Percentiles rank a stretch among this genome's conserved stretches.
phyloP scores from a whole-genome alignment of 371 early-diverging fungal species.

The Actinomortierella wolfii region DNA sequence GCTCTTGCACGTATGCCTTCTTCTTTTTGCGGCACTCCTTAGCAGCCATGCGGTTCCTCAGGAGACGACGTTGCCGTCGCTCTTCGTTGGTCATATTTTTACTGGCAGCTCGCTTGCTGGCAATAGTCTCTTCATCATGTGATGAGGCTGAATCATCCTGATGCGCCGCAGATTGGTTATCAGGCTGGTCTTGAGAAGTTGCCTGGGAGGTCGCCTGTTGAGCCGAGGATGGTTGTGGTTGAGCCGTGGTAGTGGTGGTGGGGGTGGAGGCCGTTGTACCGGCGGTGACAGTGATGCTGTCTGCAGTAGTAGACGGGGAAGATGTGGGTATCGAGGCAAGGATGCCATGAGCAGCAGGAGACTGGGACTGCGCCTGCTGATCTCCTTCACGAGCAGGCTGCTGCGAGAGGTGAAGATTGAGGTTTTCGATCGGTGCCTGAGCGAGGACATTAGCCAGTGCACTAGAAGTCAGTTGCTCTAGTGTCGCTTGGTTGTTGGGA shows the following conservation, averaged over 20 bases:
- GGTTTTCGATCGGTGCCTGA: conserved; percentile 22
- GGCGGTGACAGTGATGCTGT: neutral
- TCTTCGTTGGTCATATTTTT: conserved; percentile 67
- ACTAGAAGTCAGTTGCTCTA: conserved; percentile 45
- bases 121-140: conserved; percentile 27
- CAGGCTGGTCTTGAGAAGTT: too few relatives aligned
- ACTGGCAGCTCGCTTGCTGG: conserved; percentile 41
- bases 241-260: neutral
- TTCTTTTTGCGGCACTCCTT: conserved; percentile 87
- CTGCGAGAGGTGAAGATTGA: conserved; percentile 18
- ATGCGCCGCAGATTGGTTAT: conserved; percentile 5
- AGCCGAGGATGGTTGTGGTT: neutral
- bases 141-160: conserved; percentile 26
- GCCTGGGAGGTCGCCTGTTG: too few relatives aligned
- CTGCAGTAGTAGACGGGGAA: too few relatives aligned
- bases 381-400: conserved; percentile 4
- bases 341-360: conserved; percentile 24
- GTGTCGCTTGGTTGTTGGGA: conserved; percentile 42
- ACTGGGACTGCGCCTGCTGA: neutral
- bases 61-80: conserved; percentile 73
- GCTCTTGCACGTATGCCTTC: conserved; percentile 74
- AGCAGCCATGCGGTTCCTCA: conserved; percentile 79
- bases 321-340: conserved; percentile 5
- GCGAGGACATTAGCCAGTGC: conserved; percentile 41
- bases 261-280: neutral